These are phyloP conservation scores for Avena eriantha DNA, from an alignment of 176 grass and related monocot genomes.

Conservation along the genomic window DNA sequence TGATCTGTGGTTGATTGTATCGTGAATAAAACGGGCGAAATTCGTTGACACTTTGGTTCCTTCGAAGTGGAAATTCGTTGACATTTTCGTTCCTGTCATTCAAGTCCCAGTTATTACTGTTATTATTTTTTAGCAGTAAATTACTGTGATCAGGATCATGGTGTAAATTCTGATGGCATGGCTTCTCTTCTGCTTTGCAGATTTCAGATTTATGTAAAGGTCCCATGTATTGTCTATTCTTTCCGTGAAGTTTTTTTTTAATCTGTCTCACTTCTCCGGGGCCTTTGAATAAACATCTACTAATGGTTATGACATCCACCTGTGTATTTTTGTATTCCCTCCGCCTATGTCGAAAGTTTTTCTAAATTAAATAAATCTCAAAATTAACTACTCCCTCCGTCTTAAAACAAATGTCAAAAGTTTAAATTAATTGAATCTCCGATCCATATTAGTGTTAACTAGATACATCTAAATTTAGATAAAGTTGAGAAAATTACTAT, in stretches of 20 bases:
- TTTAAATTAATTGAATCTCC: too few species aligned
- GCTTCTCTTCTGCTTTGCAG: not conserved
- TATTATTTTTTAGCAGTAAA: not conserved
- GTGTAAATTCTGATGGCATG: not conserved
- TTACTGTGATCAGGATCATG: not conserved
- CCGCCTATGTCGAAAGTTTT: too few species aligned
- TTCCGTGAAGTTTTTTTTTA: not conserved
- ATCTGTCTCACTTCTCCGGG: not conserved
- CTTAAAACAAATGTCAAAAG: too few species aligned
- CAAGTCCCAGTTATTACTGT: not conserved
- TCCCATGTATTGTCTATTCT: not conserved
- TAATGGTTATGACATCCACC: not conserved
- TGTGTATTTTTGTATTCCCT: not conserved
- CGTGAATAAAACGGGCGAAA: constrained; percentile 50
- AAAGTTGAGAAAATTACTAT: too few species aligned
- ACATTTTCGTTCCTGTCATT: constrained; percentile 21
- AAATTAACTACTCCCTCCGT: too few species aligned
- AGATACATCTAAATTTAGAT: too few species aligned
- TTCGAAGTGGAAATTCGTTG: constrained; percentile 12
- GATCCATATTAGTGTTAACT: too few species aligned
- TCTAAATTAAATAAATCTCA: too few species aligned
- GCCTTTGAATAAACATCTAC: not conserved
- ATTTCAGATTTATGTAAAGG: not conserved
- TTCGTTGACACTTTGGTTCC: constrained; percentile 26
- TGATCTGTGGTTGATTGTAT: constrained; percentile 43